Evolutionary conservation across 768 basidiomycete species (phyloP).

Genomic region (Russula lepida): DNA sequence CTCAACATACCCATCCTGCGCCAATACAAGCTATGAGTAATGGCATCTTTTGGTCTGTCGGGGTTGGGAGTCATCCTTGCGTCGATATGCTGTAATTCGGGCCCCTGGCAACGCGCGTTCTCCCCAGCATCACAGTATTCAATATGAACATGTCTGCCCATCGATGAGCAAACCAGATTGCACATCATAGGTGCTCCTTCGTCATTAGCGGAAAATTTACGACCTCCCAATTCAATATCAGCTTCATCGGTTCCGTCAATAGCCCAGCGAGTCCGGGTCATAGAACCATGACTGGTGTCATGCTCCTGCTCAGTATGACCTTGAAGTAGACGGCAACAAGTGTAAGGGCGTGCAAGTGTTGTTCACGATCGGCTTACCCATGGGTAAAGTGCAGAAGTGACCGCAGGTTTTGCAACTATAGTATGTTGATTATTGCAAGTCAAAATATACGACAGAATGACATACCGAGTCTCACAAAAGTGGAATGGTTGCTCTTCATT

Average conservation of each 20-base stretch:
- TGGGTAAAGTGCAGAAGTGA: slow-evolving; percentile 50
- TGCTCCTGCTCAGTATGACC: slow-evolving; percentile 54
- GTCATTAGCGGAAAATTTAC: slow-evolving; percentile 44
- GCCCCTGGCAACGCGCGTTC: slow-evolving; percentile 32
- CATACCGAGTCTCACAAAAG: slow-evolving; percentile 44
- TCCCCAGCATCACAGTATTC: slow-evolving; percentile 43
- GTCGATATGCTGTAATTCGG: slow-evolving; percentile 40
- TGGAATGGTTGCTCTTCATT: slow-evolving; percentile 39
- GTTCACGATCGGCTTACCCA: slow-evolving; percentile 32
- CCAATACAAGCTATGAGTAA: slow-evolving; percentile 51
- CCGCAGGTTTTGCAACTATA: slow-evolving; percentile 46
- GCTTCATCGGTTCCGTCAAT: slow-evolving; percentile 45
- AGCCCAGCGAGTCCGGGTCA: slow-evolving; percentile 50
- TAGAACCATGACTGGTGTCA: slow-evolving; percentile 56
- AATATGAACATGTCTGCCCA: slow-evolving; percentile 54
- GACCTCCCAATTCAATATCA: slow-evolving; percentile 45
- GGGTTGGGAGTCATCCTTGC: slow-evolving; percentile 41
- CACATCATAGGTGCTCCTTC: slow-evolving; percentile 60
- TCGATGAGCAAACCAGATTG: slow-evolving; percentile 43
- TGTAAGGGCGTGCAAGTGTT: not conserved
- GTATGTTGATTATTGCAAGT: not conserved
- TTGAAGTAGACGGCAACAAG: slow-evolving; percentile 19
- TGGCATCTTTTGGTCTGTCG: slow-evolving; percentile 40
- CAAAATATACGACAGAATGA: not conserved
- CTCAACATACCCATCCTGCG: slow-evolving; percentile 40